Conservation (phyloP, 768 basidiomycete genomes). For the Lentinula aciculospora region DNA sequence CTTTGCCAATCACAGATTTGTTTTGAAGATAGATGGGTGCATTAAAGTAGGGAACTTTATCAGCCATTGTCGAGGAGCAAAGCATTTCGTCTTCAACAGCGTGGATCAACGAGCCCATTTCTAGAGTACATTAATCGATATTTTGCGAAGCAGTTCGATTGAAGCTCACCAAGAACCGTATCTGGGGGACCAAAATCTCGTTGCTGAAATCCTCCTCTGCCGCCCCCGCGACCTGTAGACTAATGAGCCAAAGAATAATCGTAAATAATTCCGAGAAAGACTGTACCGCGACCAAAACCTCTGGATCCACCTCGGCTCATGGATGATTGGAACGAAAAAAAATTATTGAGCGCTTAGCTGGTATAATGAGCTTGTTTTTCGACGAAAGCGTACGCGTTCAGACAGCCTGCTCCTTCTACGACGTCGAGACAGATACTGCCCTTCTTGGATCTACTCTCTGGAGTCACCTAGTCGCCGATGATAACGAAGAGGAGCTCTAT, state of each 20-base stretch:
- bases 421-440: constrained; percentile 16
- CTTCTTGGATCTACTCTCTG: constrained; percentile 27
- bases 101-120: constrained; percentile 90
- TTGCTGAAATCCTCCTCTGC: constrained; percentile 68
- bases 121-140: constrained; percentile 32
- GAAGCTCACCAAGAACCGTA: constrained; percentile 58
- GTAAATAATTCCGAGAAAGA: constrained; percentile 1
- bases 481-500: neutral
- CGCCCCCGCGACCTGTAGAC: constrained; percentile 49
- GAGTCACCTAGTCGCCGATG: constrained; percentile 12
- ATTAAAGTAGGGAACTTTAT: constrained; percentile 99
- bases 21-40: constrained; percentile 97
- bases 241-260: constrained; percentile 19
- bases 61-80: constrained; percentile 74
- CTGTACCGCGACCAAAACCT: constrained; percentile 53
- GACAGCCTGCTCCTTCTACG: constrained; percentile 21
- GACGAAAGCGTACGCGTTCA: constrained; percentile 16
- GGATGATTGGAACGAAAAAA: constrained; percentile 5
- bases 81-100: constrained; percentile 99
- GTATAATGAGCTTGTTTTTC: constrained; percentile 32
- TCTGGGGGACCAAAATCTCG: constrained; percentile 78
- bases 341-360: neutral
- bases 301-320: constrained; percentile 52
- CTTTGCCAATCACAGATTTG: constrained; percentile 93
- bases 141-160: neutral